Percentiles rank a stretch among this genome's conserved stretches.
Evolutionary conservation across 176 grass and related monocot genomes (phyloP).

Genomic region (Canna indica): DNA sequence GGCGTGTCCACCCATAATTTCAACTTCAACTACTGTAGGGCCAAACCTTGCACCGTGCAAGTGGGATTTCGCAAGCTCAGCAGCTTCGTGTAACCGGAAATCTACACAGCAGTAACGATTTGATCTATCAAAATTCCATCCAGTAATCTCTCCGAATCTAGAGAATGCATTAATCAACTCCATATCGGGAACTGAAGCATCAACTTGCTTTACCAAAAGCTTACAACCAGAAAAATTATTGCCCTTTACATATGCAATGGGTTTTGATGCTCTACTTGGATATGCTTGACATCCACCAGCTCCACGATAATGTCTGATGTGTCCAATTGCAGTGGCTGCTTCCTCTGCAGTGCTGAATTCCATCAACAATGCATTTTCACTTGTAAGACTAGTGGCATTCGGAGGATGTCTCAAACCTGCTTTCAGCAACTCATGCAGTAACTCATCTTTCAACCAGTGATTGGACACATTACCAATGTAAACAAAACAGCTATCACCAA

Average conservation of each 20-base stretch:
- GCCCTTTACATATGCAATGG: conserved; percentile 5
- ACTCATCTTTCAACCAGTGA: conserved; percentile 60
- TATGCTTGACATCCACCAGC: conserved; percentile 12
- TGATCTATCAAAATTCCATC: conserved; percentile 46
- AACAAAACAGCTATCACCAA: conserved; percentile 71
- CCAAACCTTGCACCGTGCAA: conserved; percentile 61
- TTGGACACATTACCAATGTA: conserved; percentile 63
- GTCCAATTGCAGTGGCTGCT: conserved; percentile 60
- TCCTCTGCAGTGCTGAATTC: conserved; percentile 69
- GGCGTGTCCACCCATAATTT: conserved; percentile 29
- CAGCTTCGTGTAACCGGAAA: conserved; percentile 49
- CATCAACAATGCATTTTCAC: conserved; percentile 67
- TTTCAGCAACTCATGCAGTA: conserved; percentile 53
- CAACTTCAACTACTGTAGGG: conserved; percentile 38
- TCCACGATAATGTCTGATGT: conserved; percentile 38
- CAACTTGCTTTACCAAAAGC: conserved; percentile 55
- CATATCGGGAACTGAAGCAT: conserved; percentile 37
- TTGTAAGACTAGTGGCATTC: conserved; percentile 41
- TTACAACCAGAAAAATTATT: conserved; percentile 31
- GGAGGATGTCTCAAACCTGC: conserved; percentile 44
- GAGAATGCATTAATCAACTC: conserved; percentile 67
- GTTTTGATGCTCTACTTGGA: conserved; percentile 7
- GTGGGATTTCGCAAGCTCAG: conserved; percentile 38
- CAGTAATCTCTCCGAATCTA: conserved; percentile 47
- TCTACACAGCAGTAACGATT: conserved; percentile 42